A percentile compares a stretch with the other conserved stretches of the same genome.
Conservation (phyloP, 208 protist genomes). For the Acanthamoeba lugdunensis region DNA sequence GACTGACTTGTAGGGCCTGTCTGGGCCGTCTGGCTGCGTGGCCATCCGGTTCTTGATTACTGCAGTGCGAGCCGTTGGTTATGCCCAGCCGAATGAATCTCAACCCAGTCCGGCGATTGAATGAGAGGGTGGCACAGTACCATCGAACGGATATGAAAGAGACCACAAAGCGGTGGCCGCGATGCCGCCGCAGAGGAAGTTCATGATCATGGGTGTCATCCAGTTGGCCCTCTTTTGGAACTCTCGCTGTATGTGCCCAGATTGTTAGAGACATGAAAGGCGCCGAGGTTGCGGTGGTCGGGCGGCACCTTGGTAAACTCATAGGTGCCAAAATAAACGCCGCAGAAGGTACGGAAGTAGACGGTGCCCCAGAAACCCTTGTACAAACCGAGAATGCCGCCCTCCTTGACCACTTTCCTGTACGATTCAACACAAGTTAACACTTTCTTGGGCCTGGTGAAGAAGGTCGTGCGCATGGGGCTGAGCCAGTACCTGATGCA, state of each 20-base stretch:
- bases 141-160: slow-evolving; percentile 64
- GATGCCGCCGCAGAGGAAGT: slow-evolving; percentile 66
- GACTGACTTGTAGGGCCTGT: slow-evolving; percentile 49
- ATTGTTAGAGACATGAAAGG: neutral
- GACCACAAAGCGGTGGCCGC: slow-evolving; percentile 65
- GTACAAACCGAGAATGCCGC: slow-evolving; percentile 52
- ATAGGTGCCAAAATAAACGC: slow-evolving; percentile 64
- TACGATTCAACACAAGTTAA: neutral
- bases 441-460: neutral
- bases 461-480: neutral
- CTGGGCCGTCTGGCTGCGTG: slow-evolving; percentile 46
- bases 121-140: neutral
- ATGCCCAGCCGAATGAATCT: neutral
- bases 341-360: slow-evolving; percentile 68
- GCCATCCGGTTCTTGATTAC: slow-evolving; percentile 74
- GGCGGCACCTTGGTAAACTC: slow-evolving; percentile 10
- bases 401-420: slow-evolving; percentile 65
- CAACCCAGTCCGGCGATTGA: neutral
- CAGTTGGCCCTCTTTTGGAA: slow-evolving; percentile 30
- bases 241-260: neutral
- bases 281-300: neutral
- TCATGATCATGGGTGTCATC: slow-evolving; percentile 46
- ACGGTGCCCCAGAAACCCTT: slow-evolving; percentile 72
- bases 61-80: neutral
- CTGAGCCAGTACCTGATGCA: slow-evolving; percentile 23